Evolutionary conservation across 1,284 basidiomycete species (phyloP).

Genomic region (Inonotus hispidus): DNA sequence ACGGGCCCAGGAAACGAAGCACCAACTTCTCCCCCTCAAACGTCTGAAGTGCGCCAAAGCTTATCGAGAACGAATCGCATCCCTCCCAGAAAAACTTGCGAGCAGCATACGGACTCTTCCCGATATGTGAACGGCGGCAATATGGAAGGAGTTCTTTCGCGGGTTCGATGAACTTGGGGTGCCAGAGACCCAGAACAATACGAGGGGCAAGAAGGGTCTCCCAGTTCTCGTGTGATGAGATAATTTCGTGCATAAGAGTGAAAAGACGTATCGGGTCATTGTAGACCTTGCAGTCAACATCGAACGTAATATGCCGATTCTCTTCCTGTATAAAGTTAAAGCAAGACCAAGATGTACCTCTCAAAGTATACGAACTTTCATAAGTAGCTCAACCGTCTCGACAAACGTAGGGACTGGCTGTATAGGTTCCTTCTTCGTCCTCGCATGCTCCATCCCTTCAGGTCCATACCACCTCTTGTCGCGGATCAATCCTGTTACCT

Average conservation of each 20-base stretch:
- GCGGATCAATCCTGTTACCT: slow-evolving; percentile 52
- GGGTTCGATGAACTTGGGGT: slow-evolving; percentile 81
- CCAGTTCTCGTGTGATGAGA: slow-evolving; percentile 72
- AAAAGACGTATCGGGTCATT: slow-evolving; percentile 90
- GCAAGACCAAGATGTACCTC: background rate
- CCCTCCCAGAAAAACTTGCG: slow-evolving; percentile 88
- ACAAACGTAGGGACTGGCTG: slow-evolving; percentile 87
- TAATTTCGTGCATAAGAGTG: slow-evolving; percentile 72
- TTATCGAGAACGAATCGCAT: slow-evolving; percentile 86
- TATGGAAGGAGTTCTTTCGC: slow-evolving; percentile 78
- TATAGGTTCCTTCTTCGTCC: slow-evolving; percentile 76
- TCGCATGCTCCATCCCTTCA: slow-evolving; percentile 77
- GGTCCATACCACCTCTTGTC: slow-evolving; percentile 68
- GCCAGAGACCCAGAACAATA: slow-evolving; percentile 89
- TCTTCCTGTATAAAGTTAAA: slow-evolving; percentile 55
- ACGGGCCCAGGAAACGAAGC: background rate
- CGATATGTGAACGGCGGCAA: slow-evolving; percentile 85
- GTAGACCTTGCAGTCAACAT: slow-evolving; percentile 92
- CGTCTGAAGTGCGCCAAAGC: slow-evolving; percentile 72
- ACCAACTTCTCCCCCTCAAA: slow-evolving; percentile 62
- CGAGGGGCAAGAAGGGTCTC: slow-evolving; percentile 81
- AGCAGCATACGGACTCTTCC: slow-evolving; percentile 62
- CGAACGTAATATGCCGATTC: slow-evolving; percentile 82
- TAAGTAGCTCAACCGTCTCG: slow-evolving; percentile 77
- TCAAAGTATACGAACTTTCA: slow-evolving; percentile 46